phyloP scores from a whole-genome alignment of 2,329 filamentous ascomycete genomes.

The Chrysosporium keratinophilum region DNA sequence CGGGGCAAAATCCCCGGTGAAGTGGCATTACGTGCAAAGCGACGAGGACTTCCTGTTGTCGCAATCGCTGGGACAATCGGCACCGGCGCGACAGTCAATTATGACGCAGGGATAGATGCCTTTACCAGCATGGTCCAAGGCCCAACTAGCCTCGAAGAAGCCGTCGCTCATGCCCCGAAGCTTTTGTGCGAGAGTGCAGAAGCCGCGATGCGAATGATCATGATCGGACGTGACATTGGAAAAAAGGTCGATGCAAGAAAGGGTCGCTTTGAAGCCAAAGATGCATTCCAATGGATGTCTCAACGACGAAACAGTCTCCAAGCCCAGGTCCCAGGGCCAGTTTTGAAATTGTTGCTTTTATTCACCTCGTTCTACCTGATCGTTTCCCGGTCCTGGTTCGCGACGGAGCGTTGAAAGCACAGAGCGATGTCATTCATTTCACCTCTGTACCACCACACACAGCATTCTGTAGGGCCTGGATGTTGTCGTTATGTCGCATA shows the following conservation, averaged over 20 bases:
- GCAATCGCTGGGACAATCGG: slow-evolving; percentile 36
- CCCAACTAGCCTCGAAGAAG: slow-evolving; percentile 23
- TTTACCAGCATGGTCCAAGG: slow-evolving; percentile 25
- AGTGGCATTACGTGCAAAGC: slow-evolving; percentile 41
- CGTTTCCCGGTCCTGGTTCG: slow-evolving; percentile 4
- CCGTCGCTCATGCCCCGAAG: slow-evolving; percentile 21
- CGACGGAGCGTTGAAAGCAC: not conserved
- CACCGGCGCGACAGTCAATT: slow-evolving; percentile 26
- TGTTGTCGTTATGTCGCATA: not conserved
- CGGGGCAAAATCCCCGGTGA: slow-evolving; percentile 46
- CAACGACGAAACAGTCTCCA: not conserved
- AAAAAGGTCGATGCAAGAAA: not conserved
- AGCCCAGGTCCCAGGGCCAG: not conserved
- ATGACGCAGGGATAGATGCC: slow-evolving; percentile 29
- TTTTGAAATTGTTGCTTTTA: not conserved
- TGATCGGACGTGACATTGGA: slow-evolving; percentile 16
- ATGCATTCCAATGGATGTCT: not conserved
- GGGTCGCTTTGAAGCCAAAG: not conserved
- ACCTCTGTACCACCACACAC: not conserved
- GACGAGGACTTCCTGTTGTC: slow-evolving; percentile 40
- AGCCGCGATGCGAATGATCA: slow-evolving; percentile 24
- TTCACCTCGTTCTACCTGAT: slow-evolving; percentile 1
- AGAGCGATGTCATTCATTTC: not conserved
- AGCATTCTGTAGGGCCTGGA: not conserved
- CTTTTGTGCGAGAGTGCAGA: slow-evolving; percentile 24